Conservation (phyloP, 148 eudicot species). For the Nepenthes mirabilis region DNA sequence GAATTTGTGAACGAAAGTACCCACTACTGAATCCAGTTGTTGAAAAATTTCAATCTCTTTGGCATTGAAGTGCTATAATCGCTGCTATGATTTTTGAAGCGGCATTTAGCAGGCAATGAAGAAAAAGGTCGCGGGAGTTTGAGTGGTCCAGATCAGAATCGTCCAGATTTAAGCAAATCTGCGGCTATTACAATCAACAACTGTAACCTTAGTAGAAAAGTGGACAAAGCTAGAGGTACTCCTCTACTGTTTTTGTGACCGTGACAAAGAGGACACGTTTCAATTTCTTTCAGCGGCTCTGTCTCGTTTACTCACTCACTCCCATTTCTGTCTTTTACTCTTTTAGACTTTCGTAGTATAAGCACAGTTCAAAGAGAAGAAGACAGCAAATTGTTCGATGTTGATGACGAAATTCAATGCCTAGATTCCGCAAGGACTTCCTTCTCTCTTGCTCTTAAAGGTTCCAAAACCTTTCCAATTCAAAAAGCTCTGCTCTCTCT, state of each 20-base stretch:
- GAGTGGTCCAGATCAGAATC: constrained; percentile 47
- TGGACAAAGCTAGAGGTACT: constrained; percentile 65
- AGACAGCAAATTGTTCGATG: constrained; percentile 16
- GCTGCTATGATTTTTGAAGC: constrained; percentile 11
- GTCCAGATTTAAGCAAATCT: constrained; percentile 43
- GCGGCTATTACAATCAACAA: constrained; percentile 15
- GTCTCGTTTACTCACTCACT: constrained; percentile 2
- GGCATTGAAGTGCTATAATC: too few relatives aligned
- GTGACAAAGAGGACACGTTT: too few relatives aligned
- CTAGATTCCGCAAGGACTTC: constrained; percentile 67
- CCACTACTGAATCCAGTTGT: background rate
- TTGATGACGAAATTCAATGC: constrained; percentile 25
- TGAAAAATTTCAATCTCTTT: background rate
- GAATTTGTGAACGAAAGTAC: background rate
- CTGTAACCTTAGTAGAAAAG: constrained; percentile 27
- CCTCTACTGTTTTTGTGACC: too few relatives aligned
- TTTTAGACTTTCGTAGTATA: constrained; percentile 6
- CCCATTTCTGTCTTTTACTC: background rate
- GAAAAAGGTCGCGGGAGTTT: constrained; percentile 13
- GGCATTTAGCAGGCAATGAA: constrained; percentile 54
- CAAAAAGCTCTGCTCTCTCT: background rate
- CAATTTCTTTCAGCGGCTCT: background rate
- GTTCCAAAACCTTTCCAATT: constrained; percentile 16
- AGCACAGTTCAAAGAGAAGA: constrained; percentile 30
- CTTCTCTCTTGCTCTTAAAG: constrained; percentile 70